phyloP scores from a whole-genome alignment of 371 early-diverging fungal species.

The Mortierella sp. region DNA sequence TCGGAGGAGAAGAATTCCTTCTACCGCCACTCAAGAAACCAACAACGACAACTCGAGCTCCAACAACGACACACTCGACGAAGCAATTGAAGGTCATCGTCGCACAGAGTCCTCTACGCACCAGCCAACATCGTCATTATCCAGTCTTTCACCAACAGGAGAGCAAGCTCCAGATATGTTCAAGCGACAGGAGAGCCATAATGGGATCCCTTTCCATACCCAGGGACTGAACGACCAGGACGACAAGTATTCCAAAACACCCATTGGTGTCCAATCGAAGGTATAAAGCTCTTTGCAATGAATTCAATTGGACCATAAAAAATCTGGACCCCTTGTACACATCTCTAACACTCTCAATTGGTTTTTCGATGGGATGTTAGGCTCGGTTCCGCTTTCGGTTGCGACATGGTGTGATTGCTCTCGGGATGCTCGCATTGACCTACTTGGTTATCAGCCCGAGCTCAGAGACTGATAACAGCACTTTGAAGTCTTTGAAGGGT shows the following conservation, averaged over 20 bases:
- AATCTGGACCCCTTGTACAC: neutral
- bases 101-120: neutral
- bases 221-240: slow-evolving; percentile 18
- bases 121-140: neutral
- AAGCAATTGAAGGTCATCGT: neutral
- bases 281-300: neutral
- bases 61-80: neutral
- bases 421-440: slow-evolving; percentile 16
- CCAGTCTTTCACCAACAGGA: slow-evolving; percentile 5
- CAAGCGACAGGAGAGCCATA: slow-evolving; percentile 12
- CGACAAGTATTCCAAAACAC: slow-evolving; percentile 46
- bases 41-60: neutral
- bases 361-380: neutral
- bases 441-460: slow-evolving; percentile 20
- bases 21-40: neutral
- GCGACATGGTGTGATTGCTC: slow-evolving; percentile 14
- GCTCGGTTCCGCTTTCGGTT: slow-evolving; percentile 25
- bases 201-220: slow-evolving; percentile 18
- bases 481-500: slow-evolving; percentile 16
- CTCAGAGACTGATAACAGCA: neutral
- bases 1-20: neutral
- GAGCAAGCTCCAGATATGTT: slow-evolving; percentile 26
- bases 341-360: neutral
- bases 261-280: slow-evolving; percentile 22
- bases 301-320: neutral